phyloP scores from a whole-genome alignment of 2,329 filamentous ascomycete species.

The Echinosphaeria canescens region DNA sequence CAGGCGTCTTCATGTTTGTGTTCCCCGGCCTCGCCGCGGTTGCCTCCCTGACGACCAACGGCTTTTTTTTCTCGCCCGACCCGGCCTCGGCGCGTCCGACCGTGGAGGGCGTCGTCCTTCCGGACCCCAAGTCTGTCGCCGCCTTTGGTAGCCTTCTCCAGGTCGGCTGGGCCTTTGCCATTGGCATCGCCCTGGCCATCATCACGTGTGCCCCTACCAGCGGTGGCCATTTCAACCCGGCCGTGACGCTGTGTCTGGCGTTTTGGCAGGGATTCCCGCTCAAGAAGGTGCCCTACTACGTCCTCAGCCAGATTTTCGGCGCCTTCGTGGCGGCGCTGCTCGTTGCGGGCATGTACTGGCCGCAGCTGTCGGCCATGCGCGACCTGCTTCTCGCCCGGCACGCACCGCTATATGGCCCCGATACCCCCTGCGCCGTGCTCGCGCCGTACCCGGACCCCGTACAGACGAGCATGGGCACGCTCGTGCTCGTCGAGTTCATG shows the following conservation, averaged over 20 bases:
- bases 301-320: slow-evolving; percentile 31
- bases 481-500: slow-evolving; percentile 37
- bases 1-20: slow-evolving; percentile 34
- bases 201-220: slow-evolving; percentile 29
- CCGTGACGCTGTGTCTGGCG: slow-evolving; percentile 20
- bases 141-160: slow-evolving; percentile 27
- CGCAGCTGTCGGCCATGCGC: slow-evolving; percentile 13
- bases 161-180: slow-evolving; percentile 29
- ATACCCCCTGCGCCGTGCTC: too few relatives aligned
- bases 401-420: too few relatives aligned
- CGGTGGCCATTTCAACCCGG: slow-evolving; percentile 32
- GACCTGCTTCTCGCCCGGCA: slow-evolving; percentile 16
- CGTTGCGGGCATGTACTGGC: slow-evolving; percentile 32
- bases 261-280: slow-evolving; percentile 36
- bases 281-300: slow-evolving; percentile 33
- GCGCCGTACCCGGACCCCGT: slow-evolving; percentile 25
- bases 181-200: slow-evolving; percentile 36
- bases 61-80: too few relatives aligned
- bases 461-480: slow-evolving; percentile 29
- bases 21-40: too few relatives aligned
- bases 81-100: too few relatives aligned
- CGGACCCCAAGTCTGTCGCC: too few relatives aligned
- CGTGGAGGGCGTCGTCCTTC: too few relatives aligned
- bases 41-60: too few relatives aligned
- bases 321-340: slow-evolving; percentile 30